Evolutionary conservation across 441 rosid species (phyloP).

Genomic region (Erodium trifolium): DNA sequence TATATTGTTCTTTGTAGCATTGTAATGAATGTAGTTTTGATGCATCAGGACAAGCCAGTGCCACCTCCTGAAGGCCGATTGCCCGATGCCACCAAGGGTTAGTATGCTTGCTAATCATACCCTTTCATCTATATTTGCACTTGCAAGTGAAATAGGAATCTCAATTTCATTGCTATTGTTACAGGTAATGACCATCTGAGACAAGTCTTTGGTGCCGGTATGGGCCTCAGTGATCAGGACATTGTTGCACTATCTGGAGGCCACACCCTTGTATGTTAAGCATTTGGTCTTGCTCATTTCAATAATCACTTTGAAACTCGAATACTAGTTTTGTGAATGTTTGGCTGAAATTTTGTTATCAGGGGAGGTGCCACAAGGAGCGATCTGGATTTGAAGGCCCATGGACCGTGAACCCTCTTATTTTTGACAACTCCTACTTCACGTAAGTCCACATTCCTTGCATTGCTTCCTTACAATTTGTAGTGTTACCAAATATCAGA

Average conservation of each 20-base stretch:
- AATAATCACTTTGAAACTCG: not conserved
- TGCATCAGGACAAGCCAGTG: not conserved
- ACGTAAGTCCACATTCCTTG: conserved; percentile 34
- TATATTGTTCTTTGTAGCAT: not conserved
- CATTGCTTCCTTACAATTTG: not conserved
- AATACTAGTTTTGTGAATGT: not conserved
- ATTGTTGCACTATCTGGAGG: conserved; percentile 92
- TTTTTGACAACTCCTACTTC: conserved; percentile 86
- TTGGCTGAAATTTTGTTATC: not conserved
- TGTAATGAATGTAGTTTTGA: not conserved
- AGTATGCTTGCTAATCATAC: not conserved
- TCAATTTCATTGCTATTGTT: not conserved
- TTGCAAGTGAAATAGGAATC: not conserved
- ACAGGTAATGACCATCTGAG: conserved; percentile 77
- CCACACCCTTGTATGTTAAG: conserved; percentile 69
- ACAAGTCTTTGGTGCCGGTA: conserved; percentile 45
- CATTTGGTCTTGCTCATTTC: not conserved
- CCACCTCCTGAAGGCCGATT: not conserved
- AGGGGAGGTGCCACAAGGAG: conserved; percentile 96
- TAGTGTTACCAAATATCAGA: not conserved
- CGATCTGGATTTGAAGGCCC: conserved; percentile 96
- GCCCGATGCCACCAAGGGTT: too few species aligned
- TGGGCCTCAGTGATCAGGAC: conserved; percentile 87
- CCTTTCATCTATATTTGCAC: not conserved
- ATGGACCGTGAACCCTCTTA: conserved; percentile 84